Evolutionary conservation across 2,329 filamentous ascomycete genomes (phyloP), one percentile per base, ranked within the genome.

Genomic region (Aspergillus sojae): DNA sequence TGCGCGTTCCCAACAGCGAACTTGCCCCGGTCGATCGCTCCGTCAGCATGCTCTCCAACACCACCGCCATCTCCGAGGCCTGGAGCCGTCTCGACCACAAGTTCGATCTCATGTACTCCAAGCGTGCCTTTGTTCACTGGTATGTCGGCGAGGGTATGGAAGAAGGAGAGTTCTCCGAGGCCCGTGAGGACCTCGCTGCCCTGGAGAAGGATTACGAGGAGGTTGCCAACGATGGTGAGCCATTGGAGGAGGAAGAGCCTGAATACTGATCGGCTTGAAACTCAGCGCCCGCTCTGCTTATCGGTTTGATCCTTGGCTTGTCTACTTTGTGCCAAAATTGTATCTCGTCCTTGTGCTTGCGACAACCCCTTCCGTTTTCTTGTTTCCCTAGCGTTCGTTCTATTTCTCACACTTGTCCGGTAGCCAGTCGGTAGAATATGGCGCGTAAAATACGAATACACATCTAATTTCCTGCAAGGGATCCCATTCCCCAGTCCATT

Each of bases 101-200:
- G 74, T 90, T 90, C 75, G 88, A 90, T 72, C 84, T 90, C 66
- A 90, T 90, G 88, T 89, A 89, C 78, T 84, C 84, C 65, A 90
- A 89, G 81, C 85, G 88, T 66, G 88, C 88, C 14, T 90, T 90
- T 72, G 88, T 89, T n/a, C 88, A 89, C 75, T 89, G 88, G 88
- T 90, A 89, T 70, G 92, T 95, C 60, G 92, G 92, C 69, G 92
- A 95, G 82, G 92, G 92, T 82, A 95, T 95, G 92, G 92, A 95
- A 83, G 92, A 95, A 79, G 92, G 92, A 73, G 92, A 95, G 80
- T 95, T 95, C 83, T 91, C 89, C 67, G 92, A 95, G 81, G 92
- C 92, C 66, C 89, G 92, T 71, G 92, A 95, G 83, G 92, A 95
- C 78, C 84, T 95, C 65, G 92, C 92, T 67, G 92, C 92, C 55